These are phyloP conservation scores for Aspergillus sparsus DNA, from an alignment of 495 filamentous ascomycete genomes.

Conservation along the genomic window DNA sequence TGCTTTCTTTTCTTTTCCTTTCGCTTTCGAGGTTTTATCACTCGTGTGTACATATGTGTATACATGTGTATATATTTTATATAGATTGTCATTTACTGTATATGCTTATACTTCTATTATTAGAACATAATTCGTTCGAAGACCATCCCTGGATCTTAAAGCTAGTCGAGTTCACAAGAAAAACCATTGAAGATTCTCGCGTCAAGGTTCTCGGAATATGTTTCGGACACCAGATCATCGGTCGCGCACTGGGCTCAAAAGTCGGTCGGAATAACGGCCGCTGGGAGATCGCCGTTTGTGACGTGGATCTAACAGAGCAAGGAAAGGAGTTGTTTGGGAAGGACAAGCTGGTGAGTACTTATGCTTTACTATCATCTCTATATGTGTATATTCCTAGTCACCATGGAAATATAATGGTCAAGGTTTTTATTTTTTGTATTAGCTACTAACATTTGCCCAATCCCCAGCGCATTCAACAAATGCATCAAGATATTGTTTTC, in stretches of 20 bases:
- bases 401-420: neutral
- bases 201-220: slow-evolving; percentile 79
- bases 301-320: slow-evolving; percentile 66
- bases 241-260: slow-evolving; percentile 66
- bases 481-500: slow-evolving; percentile 84
- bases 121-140: slow-evolving; percentile 64
- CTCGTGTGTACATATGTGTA: neutral
- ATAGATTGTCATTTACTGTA: neutral
- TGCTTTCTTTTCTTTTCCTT: neutral
- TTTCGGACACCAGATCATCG: slow-evolving; percentile 91
- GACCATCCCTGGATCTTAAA: slow-evolving; percentile 73
- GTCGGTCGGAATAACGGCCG: slow-evolving; percentile 67
- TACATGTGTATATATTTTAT: neutral
- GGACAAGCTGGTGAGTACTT: slow-evolving; percentile 62
- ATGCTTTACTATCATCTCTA: slow-evolving; percentile 3
- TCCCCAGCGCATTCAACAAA: slow-evolving; percentile 74
- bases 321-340: slow-evolving; percentile 73
- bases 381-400: too few species aligned
- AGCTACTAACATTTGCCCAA: slow-evolving; percentile 10
- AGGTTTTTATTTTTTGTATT: neutral
- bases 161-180: slow-evolving; percentile 68
- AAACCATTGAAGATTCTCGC: slow-evolving; percentile 55
- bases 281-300: slow-evolving; percentile 80
- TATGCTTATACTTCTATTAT: neutral
- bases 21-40: neutral